phyloP scores from a whole-genome alignment of 2,329 filamentous ascomycete species.

The Lachnellula hyalina region DNA sequence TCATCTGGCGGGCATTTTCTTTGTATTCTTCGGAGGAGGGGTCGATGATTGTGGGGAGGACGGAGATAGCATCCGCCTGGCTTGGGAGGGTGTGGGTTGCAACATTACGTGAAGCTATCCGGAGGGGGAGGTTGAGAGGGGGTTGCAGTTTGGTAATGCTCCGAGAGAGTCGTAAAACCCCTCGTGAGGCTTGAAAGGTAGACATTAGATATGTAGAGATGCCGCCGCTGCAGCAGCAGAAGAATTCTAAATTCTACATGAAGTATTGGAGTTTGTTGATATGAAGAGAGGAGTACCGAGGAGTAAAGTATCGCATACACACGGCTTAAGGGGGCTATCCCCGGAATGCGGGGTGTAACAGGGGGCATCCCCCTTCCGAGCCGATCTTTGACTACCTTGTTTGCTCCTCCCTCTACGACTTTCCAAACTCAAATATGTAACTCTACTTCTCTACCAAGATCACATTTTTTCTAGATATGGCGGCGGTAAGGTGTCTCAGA shows the following conservation, averaged over 20 bases:
- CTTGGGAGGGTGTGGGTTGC: conserved; percentile 76
- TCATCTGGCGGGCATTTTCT: conserved; percentile 77
- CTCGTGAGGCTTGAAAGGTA: conserved; percentile 41
- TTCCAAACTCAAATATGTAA: conserved; percentile 10
- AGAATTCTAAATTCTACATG: conserved; percentile 14
- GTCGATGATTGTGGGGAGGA: conserved; percentile 72
- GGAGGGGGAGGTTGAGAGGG: conserved; percentile 21
- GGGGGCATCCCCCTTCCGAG: not conserved
- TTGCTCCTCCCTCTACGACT: not conserved
- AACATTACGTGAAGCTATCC: conserved; percentile 33
- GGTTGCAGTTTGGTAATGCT: conserved; percentile 34
- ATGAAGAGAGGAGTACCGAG: not conserved
- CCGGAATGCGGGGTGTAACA: conserved; percentile 1
- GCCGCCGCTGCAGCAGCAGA: conserved; percentile 17
- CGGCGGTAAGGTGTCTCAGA: conserved; percentile 22
- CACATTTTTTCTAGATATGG: conserved; percentile 18
- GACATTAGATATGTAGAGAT: conserved; percentile 38
- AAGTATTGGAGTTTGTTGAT: conserved; percentile 5
- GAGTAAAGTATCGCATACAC: conserved; percentile 6
- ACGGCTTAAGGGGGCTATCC: conserved; percentile 9
- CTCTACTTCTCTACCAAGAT: not conserved
- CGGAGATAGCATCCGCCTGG: conserved; percentile 78
- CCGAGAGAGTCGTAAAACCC: conserved; percentile 40
- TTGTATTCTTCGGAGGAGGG: conserved; percentile 70
- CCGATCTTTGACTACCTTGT: not conserved